Evolutionary conservation across 768 basidiomycete species (phyloP).

Genomic region (Amanita molliuscula): DNA sequence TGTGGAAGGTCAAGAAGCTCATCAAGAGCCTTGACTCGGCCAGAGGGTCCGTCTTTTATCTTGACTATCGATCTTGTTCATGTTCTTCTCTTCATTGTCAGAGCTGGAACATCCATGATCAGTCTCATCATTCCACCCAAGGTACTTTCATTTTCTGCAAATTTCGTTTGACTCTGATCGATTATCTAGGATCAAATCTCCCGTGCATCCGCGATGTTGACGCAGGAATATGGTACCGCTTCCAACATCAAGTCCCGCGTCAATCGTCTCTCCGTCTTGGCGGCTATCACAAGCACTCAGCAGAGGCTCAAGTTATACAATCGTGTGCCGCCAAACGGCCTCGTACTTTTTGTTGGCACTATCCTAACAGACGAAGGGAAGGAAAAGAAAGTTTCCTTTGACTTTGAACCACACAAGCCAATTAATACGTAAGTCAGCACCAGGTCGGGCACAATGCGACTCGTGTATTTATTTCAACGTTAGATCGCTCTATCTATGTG

Average conservation of each 20-base stretch:
- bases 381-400: conserved; percentile 98
- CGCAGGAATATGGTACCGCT: conserved; percentile 97
- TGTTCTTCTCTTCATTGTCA: conserved; percentile 19
- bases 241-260: conserved; percentile 99
- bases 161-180: conserved; percentile 6
- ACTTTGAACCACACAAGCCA: conserved; percentile 97
- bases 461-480: conserved; percentile 4
- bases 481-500: conserved; percentile 95
- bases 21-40: conserved; percentile 96
- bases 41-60: conserved; percentile 50
- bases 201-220: conserved; percentile 89
- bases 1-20: conserved; percentile 99
- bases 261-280: conserved; percentile 93
- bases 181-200: conserved; percentile 78
- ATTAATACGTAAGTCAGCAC: conserved; percentile 82
- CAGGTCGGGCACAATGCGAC: not conserved
- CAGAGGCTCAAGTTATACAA: conserved; percentile 96
- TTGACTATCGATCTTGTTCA: conserved; percentile 10
- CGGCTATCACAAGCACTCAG: conserved; percentile 97
- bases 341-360: conserved; percentile 97
- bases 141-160: conserved; percentile 27
- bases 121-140: conserved; percentile 95
- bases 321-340: conserved; percentile 91
- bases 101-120: conserved; percentile 98
- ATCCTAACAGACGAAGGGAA: conserved; percentile 98